phyloP scores from a whole-genome alignment of 768 basidiomycete genomes.

The Kwoniella pini region DNA sequence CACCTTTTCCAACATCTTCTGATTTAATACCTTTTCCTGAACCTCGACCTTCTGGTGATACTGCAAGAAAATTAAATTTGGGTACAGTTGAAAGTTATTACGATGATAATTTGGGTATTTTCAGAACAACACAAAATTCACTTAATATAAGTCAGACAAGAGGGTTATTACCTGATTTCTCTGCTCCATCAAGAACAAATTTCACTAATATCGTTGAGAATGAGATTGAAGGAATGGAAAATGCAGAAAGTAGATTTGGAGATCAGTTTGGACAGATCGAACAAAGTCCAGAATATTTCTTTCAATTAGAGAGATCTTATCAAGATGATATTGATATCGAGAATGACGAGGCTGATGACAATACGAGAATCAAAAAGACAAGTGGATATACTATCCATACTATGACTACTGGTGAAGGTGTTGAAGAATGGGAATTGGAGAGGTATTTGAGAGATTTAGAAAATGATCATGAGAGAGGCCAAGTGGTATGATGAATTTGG shows the following conservation, averaged over 20 bases:
- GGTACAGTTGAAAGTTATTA: constrained; percentile 19
- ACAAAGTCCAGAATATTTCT: constrained; percentile 14
- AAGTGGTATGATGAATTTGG: not conserved
- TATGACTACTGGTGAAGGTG: constrained; percentile 22
- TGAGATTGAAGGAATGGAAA: too few species aligned
- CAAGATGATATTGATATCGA: constrained; percentile 3
- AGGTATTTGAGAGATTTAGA: constrained; percentile 24
- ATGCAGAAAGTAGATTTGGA: not conserved
- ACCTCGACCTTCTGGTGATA: constrained; percentile 7
- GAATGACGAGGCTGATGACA: not conserved
- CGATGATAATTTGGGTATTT: constrained; percentile 1
- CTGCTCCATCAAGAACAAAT: constrained; percentile 7
- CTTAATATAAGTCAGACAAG: not conserved
- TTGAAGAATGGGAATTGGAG: constrained; percentile 37
- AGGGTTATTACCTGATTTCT: constrained; percentile 10
- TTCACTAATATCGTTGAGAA: constrained; percentile 8
- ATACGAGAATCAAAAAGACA: not conserved
- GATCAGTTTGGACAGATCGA: not conserved
- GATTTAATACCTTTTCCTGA: not conserved
- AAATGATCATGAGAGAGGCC: not conserved
- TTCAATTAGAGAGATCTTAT: constrained; percentile 6
- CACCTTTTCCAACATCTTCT: not conserved
- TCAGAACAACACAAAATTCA: not conserved
- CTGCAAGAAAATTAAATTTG: not conserved
- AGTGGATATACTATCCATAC: constrained; percentile 12